Evolutionary conservation across 148 eudicot species (phyloP).

Genomic region (Bassia scoparia): DNA sequence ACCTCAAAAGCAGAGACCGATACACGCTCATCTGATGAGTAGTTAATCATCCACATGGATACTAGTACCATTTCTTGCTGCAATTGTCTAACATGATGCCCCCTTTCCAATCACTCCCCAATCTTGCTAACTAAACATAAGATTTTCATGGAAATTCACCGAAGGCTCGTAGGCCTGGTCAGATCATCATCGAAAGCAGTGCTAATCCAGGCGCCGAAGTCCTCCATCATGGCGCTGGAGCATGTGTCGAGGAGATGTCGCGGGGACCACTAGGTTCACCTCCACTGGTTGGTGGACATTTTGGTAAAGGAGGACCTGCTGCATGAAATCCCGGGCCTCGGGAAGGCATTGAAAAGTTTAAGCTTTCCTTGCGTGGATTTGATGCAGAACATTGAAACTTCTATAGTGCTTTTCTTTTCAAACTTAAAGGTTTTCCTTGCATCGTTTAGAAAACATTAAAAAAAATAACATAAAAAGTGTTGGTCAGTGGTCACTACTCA

Average conservation of each 20-base stretch:
- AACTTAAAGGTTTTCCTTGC: slow-evolving; percentile 55
- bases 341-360: slow-evolving; percentile 34
- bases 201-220: slow-evolving; percentile 33
- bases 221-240: slow-evolving; percentile 49
- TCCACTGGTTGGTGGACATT: slow-evolving; percentile 39
- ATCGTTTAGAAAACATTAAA: slow-evolving; percentile 46
- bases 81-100: slow-evolving; percentile 56
- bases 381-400: slow-evolving; percentile 67
- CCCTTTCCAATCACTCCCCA: slow-evolving; percentile 83
- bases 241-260: slow-evolving; percentile 37
- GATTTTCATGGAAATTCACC: slow-evolving; percentile 67
- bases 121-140: slow-evolving; percentile 60
- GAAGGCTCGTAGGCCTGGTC: slow-evolving; percentile 46
- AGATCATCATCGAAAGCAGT: slow-evolving; percentile 36
- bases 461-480: too few relatives aligned
- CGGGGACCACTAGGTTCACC: slow-evolving; percentile 41
- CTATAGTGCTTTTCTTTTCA: slow-evolving; percentile 68
- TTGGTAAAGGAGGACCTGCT: slow-evolving; percentile 38
- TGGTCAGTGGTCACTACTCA: neutral
- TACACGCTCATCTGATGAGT: slow-evolving; percentile 57
- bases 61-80: slow-evolving; percentile 65
- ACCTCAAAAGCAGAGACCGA: slow-evolving; percentile 75
- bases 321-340: slow-evolving; percentile 44
- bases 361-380: slow-evolving; percentile 73
- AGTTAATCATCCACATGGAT: slow-evolving; percentile 55